Evolutionary conservation across 768 basidiomycete species (phyloP), one percentile per base, ranked within the genome.

Genomic region (Serpula lacrymans): DNA sequence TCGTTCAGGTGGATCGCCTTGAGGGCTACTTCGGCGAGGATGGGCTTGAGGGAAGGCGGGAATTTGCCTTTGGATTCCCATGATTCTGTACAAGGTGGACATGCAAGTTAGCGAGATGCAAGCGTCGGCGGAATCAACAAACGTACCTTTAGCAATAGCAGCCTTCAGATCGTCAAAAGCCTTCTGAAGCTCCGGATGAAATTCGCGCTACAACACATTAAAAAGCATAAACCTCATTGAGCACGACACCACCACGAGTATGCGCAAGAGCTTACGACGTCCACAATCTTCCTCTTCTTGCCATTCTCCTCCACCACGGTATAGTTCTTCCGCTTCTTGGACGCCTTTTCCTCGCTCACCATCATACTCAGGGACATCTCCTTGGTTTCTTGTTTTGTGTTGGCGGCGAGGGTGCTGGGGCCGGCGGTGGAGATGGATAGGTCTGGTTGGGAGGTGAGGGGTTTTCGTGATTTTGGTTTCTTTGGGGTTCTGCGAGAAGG

Each of bases 61-160:
- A 99, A 99, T 58, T 91, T 94, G 53, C 84, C 85, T 66, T 90
- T 93, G 44, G 75, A 67, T 28, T 76, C 75, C 84, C 87, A 95
- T 27, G 68, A 70, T 59, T 90, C 89, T 88, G 56, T 24, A 11
- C 16, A 17, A n/a, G 38, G 47, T 10, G 38, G 39, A 4, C 6
- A 13, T 23, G 6, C 12, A 14, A 29, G 1, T 18, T 14, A 3
- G 8, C 1, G 10, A 3, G 3, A 28, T 17, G 16, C 14, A 9
- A 9, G 30, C 21, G 16, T n/a, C n/a, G n/a, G n/a, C n/a, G n/a
- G n/a, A n/a, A n/a, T n/a, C n/a, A n/a, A 17, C 23, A 9, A 14
- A 31, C 48, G n/a, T n/a, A 81, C 82, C 82, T 46, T 73, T 70
- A 10, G 69, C 62, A 21, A 88, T 80, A n/a, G 72, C 71, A 16